Evolutionary conservation across 495 filamentous ascomycete genomes (phyloP).

Genomic region (Neurospora tetrasperma): DNA sequence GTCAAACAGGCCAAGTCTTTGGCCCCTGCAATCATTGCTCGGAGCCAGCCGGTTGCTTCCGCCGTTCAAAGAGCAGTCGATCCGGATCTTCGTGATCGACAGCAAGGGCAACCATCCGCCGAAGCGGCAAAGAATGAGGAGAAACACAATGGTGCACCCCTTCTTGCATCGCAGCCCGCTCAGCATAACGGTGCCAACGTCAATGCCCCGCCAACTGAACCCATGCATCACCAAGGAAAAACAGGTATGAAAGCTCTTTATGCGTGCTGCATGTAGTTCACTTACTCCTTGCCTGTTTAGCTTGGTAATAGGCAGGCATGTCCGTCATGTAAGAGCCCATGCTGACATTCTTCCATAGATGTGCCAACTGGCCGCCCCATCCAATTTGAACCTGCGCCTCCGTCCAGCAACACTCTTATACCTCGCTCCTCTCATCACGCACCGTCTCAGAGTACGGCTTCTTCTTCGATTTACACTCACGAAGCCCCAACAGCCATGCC

Average conservation of each 20-base stretch:
- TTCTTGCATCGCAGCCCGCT: not conserved
- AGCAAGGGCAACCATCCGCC: not conserved
- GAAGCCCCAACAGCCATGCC: conserved; percentile 2
- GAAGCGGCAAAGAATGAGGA: not conserved
- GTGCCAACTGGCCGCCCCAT: not conserved
- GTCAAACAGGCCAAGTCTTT: conserved; percentile 6
- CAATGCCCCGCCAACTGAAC: not conserved
- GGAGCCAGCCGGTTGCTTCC: conserved; percentile 2
- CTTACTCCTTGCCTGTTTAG: not conserved
- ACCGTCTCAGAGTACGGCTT: not conserved
- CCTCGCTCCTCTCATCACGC: not conserved
- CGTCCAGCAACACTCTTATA: not conserved
- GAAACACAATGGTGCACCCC: not conserved
- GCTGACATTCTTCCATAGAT: not conserved
- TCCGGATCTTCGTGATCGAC: not conserved
- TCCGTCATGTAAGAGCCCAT: not conserved
- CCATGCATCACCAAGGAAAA: not conserved
- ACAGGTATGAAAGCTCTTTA: not conserved
- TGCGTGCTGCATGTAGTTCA: not conserved
- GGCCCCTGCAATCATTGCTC: conserved; percentile 1
- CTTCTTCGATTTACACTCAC: not conserved
- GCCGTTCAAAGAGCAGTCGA: not conserved
- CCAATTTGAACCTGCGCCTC: not conserved
- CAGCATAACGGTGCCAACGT: not conserved
- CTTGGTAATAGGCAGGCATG: not conserved